Evolutionary conservation across 169 alveolate genomes (phyloP).

Genomic region (Plasmodium gaboni): DNA sequence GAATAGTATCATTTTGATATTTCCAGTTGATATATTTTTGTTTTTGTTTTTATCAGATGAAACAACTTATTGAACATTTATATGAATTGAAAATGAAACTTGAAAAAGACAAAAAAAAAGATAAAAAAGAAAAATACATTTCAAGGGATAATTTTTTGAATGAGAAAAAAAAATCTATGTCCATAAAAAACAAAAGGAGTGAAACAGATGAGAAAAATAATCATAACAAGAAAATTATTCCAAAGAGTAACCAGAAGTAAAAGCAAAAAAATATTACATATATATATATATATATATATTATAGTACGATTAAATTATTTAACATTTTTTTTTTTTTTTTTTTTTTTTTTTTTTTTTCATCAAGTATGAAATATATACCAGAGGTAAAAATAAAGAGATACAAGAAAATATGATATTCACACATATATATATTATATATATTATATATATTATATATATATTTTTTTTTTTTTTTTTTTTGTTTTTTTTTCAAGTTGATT

Average conservation of each 20-base stretch:
- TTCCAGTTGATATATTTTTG: neutral
- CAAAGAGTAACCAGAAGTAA: neutral
- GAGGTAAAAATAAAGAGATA: neutral
- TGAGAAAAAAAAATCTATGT: neutral
- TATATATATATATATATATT: neutral
- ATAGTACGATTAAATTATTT: neutral
- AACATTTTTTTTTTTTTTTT: neutral
- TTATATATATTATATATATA: neutral
- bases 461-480: neutral
- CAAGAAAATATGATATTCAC: neutral
- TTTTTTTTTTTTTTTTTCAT: neutral
- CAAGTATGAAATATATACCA: neutral
- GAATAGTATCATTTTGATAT: neutral
- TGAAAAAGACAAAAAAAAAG: conserved; percentile 52
- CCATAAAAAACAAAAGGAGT: conserved; percentile 8
- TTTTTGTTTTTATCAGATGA: conserved; percentile 11
- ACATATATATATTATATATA: neutral
- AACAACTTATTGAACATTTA: conserved; percentile 51
- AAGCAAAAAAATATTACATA: neutral
- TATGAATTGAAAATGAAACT: conserved; percentile 37
- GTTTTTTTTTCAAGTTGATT: conserved; percentile 17
- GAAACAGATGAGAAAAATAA: neutral
- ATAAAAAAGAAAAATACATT: conserved; percentile 10
- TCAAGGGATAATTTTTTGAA: neutral
- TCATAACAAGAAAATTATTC: neutral